These are phyloP conservation scores for Jatropha podagrica DNA, from an alignment of 441 rosid species.

Conservation along the genomic window DNA sequence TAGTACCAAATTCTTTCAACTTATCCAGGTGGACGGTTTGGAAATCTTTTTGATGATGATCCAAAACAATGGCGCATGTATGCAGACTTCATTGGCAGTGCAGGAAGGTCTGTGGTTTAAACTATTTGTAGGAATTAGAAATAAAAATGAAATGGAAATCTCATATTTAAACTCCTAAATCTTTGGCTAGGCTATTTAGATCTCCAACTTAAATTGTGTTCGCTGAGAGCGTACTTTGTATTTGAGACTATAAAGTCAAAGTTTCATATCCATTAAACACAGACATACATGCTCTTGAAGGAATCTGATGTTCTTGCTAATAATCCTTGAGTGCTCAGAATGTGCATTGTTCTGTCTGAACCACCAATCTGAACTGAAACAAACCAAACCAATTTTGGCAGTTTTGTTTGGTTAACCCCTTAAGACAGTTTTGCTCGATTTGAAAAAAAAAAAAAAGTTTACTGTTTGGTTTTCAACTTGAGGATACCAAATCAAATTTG, in stretches of 20 bases:
- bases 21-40: slow-evolving; percentile 85
- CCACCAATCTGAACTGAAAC: no score
- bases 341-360: not conserved
- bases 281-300: not conserved
- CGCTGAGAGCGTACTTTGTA: no score
- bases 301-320: not conserved
- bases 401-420: not conserved
- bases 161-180: not conserved
- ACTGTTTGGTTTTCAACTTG: not conserved
- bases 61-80: slow-evolving; percentile 99
- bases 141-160: slow-evolving; percentile 11
- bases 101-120: slow-evolving; percentile 68
- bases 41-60: slow-evolving; percentile 90
- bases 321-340: not conserved
- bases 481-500: not conserved
- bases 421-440: not conserved
- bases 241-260: not conserved
- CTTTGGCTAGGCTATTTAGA: not conserved
- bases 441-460: not conserved
- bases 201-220: not conserved
- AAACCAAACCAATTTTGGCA: no score
- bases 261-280: not conserved
- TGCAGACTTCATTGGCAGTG: slow-evolving; percentile 97
- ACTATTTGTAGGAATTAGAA: slow-evolving; percentile 17
- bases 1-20: slow-evolving; percentile 15